A percentile compares a stretch with the other conserved stretches of the same genome.
Evolutionary conservation across 768 basidiomycete species (phyloP).

Genomic region (Infundibulicybe gibba): DNA sequence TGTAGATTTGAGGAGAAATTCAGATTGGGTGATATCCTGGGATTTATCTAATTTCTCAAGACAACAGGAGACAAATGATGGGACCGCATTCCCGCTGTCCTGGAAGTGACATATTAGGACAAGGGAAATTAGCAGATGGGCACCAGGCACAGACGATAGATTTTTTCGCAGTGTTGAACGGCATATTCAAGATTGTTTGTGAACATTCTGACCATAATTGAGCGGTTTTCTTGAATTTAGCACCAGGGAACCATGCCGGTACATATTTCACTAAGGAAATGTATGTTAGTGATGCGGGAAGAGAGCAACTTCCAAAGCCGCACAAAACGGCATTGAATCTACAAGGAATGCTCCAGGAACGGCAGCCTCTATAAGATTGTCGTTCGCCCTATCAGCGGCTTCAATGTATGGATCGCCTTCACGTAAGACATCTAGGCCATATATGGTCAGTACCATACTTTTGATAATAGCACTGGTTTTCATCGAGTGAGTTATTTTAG

Average conservation of each 20-base stretch:
- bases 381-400: not conserved
- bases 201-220: conserved; percentile 1
- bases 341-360: not conserved
- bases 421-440: conserved; percentile 15
- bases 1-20: no score
- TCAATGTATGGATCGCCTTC: conserved; percentile 3
- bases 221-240: not conserved
- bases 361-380: not conserved
- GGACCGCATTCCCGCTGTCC: not conserved
- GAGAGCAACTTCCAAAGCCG: not conserved
- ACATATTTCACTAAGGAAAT: not conserved
- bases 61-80: not conserved
- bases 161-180: conserved; percentile 11
- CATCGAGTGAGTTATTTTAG: no score
- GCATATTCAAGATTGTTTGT: conserved; percentile 13
- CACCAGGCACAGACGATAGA: conserved; percentile 3
- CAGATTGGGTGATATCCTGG: no score
- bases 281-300: not conserved
- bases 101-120: not conserved
- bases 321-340: not conserved
- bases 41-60: conserved; percentile 1
- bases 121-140: not conserved
- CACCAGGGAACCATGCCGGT: not conserved
- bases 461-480: no score
- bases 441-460: conserved; percentile 2